phyloP scores from a whole-genome alignment of 768 basidiomycete genomes.

The Tulasnella sp. region DNA sequence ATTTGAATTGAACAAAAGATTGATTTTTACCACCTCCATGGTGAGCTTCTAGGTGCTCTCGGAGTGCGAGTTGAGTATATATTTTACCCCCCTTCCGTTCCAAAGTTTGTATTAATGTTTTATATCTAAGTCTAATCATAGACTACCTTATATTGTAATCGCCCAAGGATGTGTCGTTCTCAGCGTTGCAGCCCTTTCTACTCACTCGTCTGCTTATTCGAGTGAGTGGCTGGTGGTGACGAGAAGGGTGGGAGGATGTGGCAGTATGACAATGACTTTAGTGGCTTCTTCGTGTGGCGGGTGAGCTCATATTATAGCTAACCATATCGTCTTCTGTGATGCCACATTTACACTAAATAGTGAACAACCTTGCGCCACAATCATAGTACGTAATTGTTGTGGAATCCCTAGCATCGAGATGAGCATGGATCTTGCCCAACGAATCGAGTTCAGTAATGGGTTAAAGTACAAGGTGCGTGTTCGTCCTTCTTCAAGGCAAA shows the following conservation, averaged over 20 bases:
- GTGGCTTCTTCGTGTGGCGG: conserved; percentile 86
- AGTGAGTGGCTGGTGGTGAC: conserved; percentile 54
- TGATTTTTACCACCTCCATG: conserved; percentile 27
- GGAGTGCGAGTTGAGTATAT: conserved; percentile 42
- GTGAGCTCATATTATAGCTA: conserved; percentile 19
- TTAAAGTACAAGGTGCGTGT: conserved; percentile 63
- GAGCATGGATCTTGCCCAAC: conserved; percentile 58
- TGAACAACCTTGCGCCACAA: conserved; percentile 95
- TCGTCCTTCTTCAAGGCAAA: background rate
- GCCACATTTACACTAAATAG: conserved; percentile 38
- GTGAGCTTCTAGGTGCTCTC: conserved; percentile 68
- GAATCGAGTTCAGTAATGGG: conserved; percentile 66
- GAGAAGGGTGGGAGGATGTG: conserved; percentile 22
- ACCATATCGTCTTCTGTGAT: background rate
- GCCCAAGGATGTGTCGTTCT: conserved; percentile 62
- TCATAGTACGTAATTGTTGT: conserved; percentile 85
- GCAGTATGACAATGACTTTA: conserved; percentile 40
- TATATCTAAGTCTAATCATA: conserved; percentile 44
- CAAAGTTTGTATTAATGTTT: too few species aligned
- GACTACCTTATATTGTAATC: conserved; percentile 88
- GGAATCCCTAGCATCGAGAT: conserved; percentile 58
- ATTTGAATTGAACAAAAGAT: background rate
- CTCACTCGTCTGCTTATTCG: conserved; percentile 92
- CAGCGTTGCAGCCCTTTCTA: conserved; percentile 69
- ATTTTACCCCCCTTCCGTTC: too few species aligned